Conservation (phyloP, 805 yeast genomes). For the Sungouiozyma intestinalis region DNA sequence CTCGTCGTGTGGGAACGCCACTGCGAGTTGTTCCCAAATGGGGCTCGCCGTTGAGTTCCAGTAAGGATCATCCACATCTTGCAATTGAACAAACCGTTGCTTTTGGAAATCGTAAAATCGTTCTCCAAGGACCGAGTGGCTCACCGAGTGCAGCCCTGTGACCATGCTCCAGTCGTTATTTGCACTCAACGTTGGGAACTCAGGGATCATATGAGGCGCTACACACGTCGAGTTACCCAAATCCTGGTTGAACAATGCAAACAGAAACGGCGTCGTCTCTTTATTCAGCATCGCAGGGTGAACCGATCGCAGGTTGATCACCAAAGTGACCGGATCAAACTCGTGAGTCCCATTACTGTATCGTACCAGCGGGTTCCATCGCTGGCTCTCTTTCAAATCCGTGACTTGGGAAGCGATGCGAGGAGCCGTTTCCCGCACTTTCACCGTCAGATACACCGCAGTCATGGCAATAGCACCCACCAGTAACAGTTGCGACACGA, state of each 20-base stretch:
- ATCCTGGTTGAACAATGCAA: background rate
- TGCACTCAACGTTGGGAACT: conserved; percentile 82
- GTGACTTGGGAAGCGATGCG: background rate
- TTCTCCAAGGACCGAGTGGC: conserved; percentile 53
- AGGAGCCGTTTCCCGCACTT: background rate
- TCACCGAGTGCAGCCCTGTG: conserved; percentile 74
- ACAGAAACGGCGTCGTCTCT: conserved; percentile 56
- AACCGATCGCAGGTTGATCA: conserved; percentile 79
- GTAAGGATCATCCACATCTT: background rate
- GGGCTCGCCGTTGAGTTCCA: background rate
- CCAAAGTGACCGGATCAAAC: conserved; percentile 69
- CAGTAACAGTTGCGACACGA: too few relatives aligned
- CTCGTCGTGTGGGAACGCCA: background rate
- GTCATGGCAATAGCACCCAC: too few relatives aligned
- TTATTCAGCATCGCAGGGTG: conserved; percentile 77
- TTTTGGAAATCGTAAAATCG: conserved; percentile 33
- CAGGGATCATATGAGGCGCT: conserved; percentile 75
- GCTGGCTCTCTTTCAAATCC: background rate
- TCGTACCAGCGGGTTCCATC: conserved; percentile 14
- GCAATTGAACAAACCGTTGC: conserved; percentile 5
- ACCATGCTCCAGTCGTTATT: conserved; percentile 89
- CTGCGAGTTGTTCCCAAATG: background rate
- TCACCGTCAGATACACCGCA: background rate
- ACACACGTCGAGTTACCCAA: background rate
- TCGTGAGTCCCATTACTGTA: conserved; percentile 51